Base-by-base conservation (phyloP, 106 monocot species). In the Dendrobium chrysotoxum region DNA sequence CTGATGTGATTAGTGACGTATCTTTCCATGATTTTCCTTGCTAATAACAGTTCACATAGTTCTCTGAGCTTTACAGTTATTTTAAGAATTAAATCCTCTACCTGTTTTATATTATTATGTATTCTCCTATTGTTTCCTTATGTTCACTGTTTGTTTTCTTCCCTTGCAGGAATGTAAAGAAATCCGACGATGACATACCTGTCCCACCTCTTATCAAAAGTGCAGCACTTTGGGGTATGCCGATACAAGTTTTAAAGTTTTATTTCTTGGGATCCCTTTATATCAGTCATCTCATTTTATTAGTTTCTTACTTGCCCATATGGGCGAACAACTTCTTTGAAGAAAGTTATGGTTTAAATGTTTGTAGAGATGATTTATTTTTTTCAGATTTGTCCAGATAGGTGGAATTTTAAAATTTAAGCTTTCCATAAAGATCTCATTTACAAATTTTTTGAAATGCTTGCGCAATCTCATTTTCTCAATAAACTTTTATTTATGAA, bases 171-270 rank as follows among this genome's bases (percentile, higher is more conserved):
- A 88, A 74, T 72, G 85, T 91, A 53, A 93, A 93, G 81, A 90
- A 91, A 85, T 90, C 93, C 47, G 90, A 93, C 38, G 93, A 93
- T 84, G 90, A 93, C 82, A 80, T 93, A 54, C 93, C 93, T 42
- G 85, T 93, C 70, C 93, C 90, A 55, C 93, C 93, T 75, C 90
- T 93, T 15, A 15, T 93, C 46, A 84, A 93, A 72, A 93, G 90
- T 81, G 90, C 93, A 28, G 90, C 85, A 40, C 85, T 93, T 53
- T 93, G 93, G 93, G 93, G 93, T 93, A 90, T 81, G 79, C 2
- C 31, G 9, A 42, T 16, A 18, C 7, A 1, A 26, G 15, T 77
- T 20, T 66, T 28, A 26, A 28, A 12, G 21, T 28, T 12, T 30
- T 68, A 68, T 58, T 68, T 18, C 61, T 47, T 18, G 21, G 54